Evolutionary conservation across 1,284 basidiomycete genomes (phyloP), one percentile per base, ranked within the genome.

Genomic region (Tausonia pullulans): DNA sequence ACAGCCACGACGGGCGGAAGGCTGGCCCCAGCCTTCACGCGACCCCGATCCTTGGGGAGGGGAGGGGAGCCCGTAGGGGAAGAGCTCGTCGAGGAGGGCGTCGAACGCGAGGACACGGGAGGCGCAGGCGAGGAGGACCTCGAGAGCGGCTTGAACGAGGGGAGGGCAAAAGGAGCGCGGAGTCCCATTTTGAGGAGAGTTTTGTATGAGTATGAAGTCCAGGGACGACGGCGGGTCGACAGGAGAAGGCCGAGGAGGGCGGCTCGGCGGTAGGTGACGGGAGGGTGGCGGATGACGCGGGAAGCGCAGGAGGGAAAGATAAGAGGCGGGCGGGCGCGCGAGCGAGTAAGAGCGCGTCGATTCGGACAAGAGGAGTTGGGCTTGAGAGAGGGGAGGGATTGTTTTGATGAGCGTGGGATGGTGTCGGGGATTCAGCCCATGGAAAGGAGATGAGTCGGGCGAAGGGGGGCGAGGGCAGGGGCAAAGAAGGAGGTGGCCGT

Each of bases 81-180:
- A 27, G 27, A 27, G 27, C 27, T 27, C 27, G 61, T 48, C 51
- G 65, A 61, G n/a, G 8, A 14, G 39, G 57, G 41, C 14, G 40
- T 10, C 11, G 52, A 55, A 49, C 41, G 49, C 10, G 49, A 54
- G 40, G 50, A 45, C 11, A 41, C n/a, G 14, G 56, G 51, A 11
- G 65, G 61, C 9, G 65, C 65, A 6, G 65, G 65, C 2, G 65
- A 66, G 41, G 61, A 51, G n/a, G 65, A 58, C 4, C 65, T 56
- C 4, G 65, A 66, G 51, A 66, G 65, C 5, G 65, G 65, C 49
- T 66, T 66, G 61, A 66, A 66, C 41, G 65, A 60, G 7, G 65
- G 61, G 39, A 66, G 65, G 11, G 65, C 53, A 39, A 66, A 66
- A 9, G 65, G 61, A 27, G 65, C 46, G 16, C 58, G 51, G 46